These are phyloP conservation scores for Rhizopogon roseolus DNA, from an alignment of 768 basidiomycete genomes.

Conservation along the genomic window DNA sequence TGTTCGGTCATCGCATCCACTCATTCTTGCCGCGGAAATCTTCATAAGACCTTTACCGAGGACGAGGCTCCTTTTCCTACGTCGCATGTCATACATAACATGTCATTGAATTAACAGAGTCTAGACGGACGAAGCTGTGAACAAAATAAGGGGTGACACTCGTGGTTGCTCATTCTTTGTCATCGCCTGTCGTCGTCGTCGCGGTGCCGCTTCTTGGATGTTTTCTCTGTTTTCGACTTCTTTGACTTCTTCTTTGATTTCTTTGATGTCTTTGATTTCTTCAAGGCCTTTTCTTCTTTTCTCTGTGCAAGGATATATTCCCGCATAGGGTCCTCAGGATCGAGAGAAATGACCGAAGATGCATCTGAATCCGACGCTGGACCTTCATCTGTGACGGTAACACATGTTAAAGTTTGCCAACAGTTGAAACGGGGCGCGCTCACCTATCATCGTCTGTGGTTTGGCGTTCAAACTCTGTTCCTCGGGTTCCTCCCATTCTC, in stretches of 20 bases:
- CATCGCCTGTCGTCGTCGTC: not conserved
- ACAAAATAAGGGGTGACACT: not conserved
- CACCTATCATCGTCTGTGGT: slow-evolving; percentile 67
- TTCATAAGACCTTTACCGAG: not conserved
- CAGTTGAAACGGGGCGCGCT: slow-evolving; percentile 10
- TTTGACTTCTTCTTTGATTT: slow-evolving; percentile 52
- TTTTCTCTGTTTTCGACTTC: slow-evolving; percentile 64
- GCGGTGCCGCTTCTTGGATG: slow-evolving; percentile 64
- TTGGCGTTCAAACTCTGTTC: slow-evolving; percentile 85
- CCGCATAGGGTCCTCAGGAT: slow-evolving; percentile 97
- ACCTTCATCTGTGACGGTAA: slow-evolving; percentile 37
- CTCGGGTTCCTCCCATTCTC: slow-evolving; percentile 83
- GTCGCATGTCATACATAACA: not conserved
- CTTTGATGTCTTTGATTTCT: slow-evolving; percentile 62
- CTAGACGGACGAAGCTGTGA: no score
- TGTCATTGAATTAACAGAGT: not conserved
- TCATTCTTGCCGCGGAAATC: not conserved
- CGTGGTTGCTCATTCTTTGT: not conserved
- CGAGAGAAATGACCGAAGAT: slow-evolving; percentile 63
- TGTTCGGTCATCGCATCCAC: not conserved
- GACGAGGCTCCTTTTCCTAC: not conserved
- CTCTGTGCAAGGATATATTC: slow-evolving; percentile 81
- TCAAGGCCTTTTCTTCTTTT: slow-evolving; percentile 61
- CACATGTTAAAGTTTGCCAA: not conserved
- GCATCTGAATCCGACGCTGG: slow-evolving; percentile 63